Base-by-base conservation (phyloP, 116 monocot genomes). In the Zostera marina region DNA sequence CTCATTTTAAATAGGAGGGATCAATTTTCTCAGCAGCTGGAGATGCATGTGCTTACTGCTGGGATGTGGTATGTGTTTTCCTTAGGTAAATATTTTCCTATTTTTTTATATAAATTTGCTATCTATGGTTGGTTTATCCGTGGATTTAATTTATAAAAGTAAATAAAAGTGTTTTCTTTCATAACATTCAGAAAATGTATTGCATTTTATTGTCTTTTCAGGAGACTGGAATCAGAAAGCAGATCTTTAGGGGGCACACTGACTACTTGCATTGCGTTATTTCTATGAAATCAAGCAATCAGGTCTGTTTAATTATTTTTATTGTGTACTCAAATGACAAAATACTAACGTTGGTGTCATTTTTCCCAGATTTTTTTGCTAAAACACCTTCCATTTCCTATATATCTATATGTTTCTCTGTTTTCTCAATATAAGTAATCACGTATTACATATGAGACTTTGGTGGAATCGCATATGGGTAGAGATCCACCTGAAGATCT, bases 1-100 rank as follows among this genome's bases (percentile, higher is more conserved):
- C 12, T 14, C 38, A 13, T 54, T 43, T 56, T 44, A 13, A 24
- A 46, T n/a, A 96, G 96, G 80, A 89, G 52, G 89, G 89, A 63
- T 82, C 76, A 23, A 72, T 96, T 66, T 89, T 74, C 64, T 73
- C 89, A 55, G 96, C 96, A 63, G 69, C 85, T 64, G 96, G 96
- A 56, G 96, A 96, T 74, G 72, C 75, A 46, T 78, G 82, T 76
- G 96, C 89, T 45, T 96, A 96, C 69, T 77, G 75, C 67, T 96
- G 96, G 96, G 96, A 96, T 82, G 67, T 89, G 85, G 96, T 96
- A 77, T 41, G 76, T 77, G 76, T 77, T 56, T 19, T 65, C 59
- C 44, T 32, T 58, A 59, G 58, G 58, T 66, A 44, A 47, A 41
- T 41, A 25, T 42, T 53, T 15, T 15, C 20, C 11, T 54, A 24